phyloP scores from a whole-genome alignment of 257 asterid species.

The Solanum pinnatisectum region DNA sequence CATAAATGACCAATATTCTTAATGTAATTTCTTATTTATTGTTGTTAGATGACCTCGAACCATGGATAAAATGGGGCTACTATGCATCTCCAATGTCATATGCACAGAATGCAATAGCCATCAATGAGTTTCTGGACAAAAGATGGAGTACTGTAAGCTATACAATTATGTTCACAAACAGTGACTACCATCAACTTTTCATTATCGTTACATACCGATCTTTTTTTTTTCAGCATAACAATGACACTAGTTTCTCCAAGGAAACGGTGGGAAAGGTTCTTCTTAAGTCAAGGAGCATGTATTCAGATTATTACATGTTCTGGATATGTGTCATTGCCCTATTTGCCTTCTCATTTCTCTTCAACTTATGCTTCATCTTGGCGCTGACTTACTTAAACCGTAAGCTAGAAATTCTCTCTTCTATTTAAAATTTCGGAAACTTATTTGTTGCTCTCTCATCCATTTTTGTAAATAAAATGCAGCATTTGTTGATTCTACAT shows the following conservation, averaged over 20 bases:
- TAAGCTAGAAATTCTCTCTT: conserved; percentile 14
- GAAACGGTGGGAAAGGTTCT: conserved; percentile 88
- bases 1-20: neutral
- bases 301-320: conserved; percentile 60
- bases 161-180: neutral
- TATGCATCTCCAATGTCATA: conserved; percentile 25
- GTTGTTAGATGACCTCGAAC: conserved; percentile 15
- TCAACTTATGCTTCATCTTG: conserved; percentile 56
- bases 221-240: conserved; percentile 42
- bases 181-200: neutral
- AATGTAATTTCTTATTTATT: neutral
- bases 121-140: conserved; percentile 20
- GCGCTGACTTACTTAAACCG: conserved; percentile 71
- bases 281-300: conserved; percentile 84
- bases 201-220: neutral
- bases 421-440: neutral
- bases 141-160: conserved; percentile 25
- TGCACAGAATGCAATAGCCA: conserved; percentile 25
- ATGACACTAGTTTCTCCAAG: conserved; percentile 35
- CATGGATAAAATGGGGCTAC: conserved; percentile 26
- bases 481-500: conserved; percentile 66
- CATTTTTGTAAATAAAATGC: conserved; percentile 9
- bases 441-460: conserved; percentile 13
- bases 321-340: conserved; percentile 77
- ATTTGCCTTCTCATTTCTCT: conserved; percentile 73